phyloP scores from a whole-genome alignment of 2,329 filamentous ascomycete genomes.

The Aureobasidium sp. region DNA sequence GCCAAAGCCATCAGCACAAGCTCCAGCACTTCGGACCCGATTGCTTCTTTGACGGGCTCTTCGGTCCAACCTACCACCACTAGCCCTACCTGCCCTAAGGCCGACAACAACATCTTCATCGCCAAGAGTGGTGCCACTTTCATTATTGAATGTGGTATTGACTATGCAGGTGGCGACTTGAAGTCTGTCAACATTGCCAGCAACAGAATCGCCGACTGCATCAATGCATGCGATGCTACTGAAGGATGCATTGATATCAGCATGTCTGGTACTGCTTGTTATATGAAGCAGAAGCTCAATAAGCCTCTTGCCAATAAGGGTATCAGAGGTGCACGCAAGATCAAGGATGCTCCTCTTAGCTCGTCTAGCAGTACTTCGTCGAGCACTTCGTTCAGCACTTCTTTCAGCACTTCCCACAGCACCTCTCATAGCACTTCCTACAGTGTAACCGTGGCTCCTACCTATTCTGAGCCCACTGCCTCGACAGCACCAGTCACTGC shows the following conservation, averaged over 20 bases:
- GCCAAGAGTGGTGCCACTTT: slow-evolving; percentile 8
- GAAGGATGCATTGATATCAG: slow-evolving; percentile 13
- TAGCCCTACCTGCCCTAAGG: slow-evolving; percentile 2
- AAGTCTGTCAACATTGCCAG: slow-evolving; percentile 7
- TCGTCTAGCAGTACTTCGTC: neutral
- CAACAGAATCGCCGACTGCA: slow-evolving; percentile 10
- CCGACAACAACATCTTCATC: slow-evolving; percentile 6
- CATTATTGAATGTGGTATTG: slow-evolving; percentile 11
- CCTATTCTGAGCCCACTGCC: slow-evolving; percentile 15
- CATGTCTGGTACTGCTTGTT: slow-evolving; percentile 13
- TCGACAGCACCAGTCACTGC: slow-evolving; percentile 13
- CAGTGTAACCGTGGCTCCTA: neutral
- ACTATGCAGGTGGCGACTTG: slow-evolving; percentile 13
- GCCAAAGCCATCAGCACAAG: slow-evolving; percentile 1
- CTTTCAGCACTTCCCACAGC: too few species aligned
- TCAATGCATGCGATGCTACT: slow-evolving; percentile 11
- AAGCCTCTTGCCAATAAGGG: neutral
- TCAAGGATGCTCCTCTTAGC: slow-evolving; percentile 1
- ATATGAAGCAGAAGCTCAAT: slow-evolving; percentile 10
- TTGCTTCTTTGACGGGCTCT: neutral
- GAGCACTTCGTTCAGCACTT: neutral
- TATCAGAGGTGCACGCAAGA: slow-evolving; percentile 8
- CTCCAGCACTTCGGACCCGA: neutral
- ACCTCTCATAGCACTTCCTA: too few species aligned
- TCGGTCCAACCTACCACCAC: neutral